Evolutionary conservation across 495 filamentous ascomycete species (phyloP).

Genomic region (Penicillium roqueforti): DNA sequence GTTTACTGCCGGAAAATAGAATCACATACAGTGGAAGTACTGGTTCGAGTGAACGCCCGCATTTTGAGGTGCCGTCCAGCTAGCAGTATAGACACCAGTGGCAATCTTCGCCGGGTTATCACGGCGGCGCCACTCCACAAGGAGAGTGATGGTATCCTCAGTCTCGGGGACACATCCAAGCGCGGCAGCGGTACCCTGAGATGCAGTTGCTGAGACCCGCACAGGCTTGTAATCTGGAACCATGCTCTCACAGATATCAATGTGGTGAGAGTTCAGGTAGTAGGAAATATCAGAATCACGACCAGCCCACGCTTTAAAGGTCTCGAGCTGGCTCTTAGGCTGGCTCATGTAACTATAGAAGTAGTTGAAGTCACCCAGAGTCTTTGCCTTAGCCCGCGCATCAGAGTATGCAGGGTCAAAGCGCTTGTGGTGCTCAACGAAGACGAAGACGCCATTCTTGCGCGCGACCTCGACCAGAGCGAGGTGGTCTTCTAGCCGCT

Average conservation of each 20-base stretch:
- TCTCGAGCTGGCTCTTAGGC: constrained; percentile 88
- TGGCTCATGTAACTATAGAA: constrained; percentile 97
- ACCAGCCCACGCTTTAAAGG: constrained; percentile 95
- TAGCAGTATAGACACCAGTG: constrained; percentile 90
- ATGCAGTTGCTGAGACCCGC: constrained; percentile 72
- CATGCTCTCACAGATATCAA: constrained; percentile 90
- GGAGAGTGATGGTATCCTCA: constrained; percentile 87
- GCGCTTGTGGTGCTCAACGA: constrained; percentile 94
- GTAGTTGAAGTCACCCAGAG: constrained; percentile 90
- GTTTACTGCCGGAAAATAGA: background rate
- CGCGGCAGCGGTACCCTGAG: constrained; percentile 62
- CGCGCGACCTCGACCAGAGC: constrained; percentile 65
- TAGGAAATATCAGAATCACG: constrained; percentile 89
- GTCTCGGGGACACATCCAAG: constrained; percentile 76
- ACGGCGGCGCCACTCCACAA: constrained; percentile 82
- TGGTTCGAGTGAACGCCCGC: constrained; percentile 93
- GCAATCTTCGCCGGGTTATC: constrained; percentile 61
- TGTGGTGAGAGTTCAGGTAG: constrained; percentile 90
- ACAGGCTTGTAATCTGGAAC: constrained; percentile 74
- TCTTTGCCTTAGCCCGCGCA: constrained; percentile 65
- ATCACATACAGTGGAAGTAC: constrained; percentile 74
- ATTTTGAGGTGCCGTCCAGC: constrained; percentile 88
- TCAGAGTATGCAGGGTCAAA: constrained; percentile 91
- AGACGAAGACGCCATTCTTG: constrained; percentile 81
- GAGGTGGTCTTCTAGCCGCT: constrained; percentile 74